phyloP scores from a whole-genome alignment of 352 stramenopile genomes.

The Globisporangium echinulatum region DNA sequence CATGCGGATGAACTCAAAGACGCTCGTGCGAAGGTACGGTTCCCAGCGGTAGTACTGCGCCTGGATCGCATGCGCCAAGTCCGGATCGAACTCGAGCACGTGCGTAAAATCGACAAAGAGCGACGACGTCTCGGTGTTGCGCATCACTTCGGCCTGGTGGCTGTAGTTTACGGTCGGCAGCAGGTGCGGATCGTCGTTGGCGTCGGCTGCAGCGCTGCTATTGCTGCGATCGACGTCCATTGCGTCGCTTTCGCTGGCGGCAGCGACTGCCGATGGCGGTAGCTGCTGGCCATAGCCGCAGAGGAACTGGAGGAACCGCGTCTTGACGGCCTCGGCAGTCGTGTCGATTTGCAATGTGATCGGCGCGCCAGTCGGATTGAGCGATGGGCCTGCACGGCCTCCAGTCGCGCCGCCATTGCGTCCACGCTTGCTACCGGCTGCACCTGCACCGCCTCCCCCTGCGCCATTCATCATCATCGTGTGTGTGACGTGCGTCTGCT shows the following conservation, averaged over 20 bases:
- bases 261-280: conserved; percentile 2
- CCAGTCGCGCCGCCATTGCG: conserved; percentile 20
- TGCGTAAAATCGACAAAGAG: conserved; percentile 85
- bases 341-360: conserved; percentile 58
- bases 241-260: conserved; percentile 9
- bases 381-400: conserved; percentile 14
- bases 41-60: conserved; percentile 85
- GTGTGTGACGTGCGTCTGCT: background rate
- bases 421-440: conserved; percentile 24
- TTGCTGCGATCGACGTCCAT: background rate
- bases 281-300: conserved; percentile 60
- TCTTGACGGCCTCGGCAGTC: conserved; percentile 78
- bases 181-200: background rate
- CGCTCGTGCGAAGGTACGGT: conserved; percentile 56
- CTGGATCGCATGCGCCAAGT: conserved; percentile 77
- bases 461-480: conserved; percentile 13
- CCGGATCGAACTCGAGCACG: conserved; percentile 75
- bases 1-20: conserved; percentile 77
- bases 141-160: conserved; percentile 84
- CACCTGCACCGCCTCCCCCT: conserved; percentile 2
- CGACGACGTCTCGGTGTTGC: conserved; percentile 80
- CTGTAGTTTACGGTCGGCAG: conserved; percentile 61
- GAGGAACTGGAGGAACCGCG: conserved; percentile 79
- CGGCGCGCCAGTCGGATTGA: conserved; percentile 31
- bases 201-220: background rate